Evolutionary conservation across 1,284 basidiomycete species (phyloP).

Genomic region (Entoloma clypeatum): DNA sequence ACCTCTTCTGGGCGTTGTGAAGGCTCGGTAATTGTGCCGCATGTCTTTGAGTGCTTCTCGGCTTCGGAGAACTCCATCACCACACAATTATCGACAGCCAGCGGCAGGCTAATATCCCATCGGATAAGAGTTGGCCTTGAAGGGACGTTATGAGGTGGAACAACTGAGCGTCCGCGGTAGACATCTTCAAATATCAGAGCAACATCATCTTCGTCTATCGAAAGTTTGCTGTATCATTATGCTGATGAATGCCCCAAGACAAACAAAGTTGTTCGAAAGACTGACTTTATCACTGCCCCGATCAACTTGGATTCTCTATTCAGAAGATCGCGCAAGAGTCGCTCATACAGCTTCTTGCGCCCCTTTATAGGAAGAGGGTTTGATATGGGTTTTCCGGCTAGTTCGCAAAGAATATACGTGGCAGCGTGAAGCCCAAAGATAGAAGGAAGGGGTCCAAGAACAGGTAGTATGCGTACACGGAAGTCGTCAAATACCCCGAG

Average conservation of each 20-base stretch:
- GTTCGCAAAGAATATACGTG: conserved; percentile 80
- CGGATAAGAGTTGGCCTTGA: conserved; percentile 68
- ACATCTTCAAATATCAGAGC: conserved; percentile 86
- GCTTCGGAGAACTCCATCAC: conserved; percentile 77
- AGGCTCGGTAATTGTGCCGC: conserved; percentile 30
- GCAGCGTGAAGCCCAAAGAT: conserved; percentile 88
- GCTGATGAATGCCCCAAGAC: conserved; percentile 2
- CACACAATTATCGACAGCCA: conserved; percentile 75
- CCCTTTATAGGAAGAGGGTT: conserved; percentile 84
- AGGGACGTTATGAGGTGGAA: conserved; percentile 76
- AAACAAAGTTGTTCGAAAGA: conserved; percentile 1
- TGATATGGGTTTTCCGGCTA: conserved; percentile 78
- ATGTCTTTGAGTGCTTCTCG: conserved; percentile 60
- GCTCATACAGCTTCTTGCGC: conserved; percentile 79
- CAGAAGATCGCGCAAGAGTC: conserved; percentile 73
- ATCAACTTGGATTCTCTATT: conserved; percentile 66
- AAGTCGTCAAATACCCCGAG: conserved; percentile 93
- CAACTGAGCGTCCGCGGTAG: conserved; percentile 71
- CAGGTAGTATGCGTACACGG: conserved; percentile 85
- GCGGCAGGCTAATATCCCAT: conserved; percentile 67
- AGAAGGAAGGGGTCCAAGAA: conserved; percentile 81
- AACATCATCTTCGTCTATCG: conserved; percentile 80
- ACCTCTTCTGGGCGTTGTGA: conserved; percentile 46
- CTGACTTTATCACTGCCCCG: conserved; percentile 51
- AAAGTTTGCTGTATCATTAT: conserved; percentile 51